Conservation (phyloP, 2,329 filamentous ascomycete species). For the Plenodomus biglobosus region DNA sequence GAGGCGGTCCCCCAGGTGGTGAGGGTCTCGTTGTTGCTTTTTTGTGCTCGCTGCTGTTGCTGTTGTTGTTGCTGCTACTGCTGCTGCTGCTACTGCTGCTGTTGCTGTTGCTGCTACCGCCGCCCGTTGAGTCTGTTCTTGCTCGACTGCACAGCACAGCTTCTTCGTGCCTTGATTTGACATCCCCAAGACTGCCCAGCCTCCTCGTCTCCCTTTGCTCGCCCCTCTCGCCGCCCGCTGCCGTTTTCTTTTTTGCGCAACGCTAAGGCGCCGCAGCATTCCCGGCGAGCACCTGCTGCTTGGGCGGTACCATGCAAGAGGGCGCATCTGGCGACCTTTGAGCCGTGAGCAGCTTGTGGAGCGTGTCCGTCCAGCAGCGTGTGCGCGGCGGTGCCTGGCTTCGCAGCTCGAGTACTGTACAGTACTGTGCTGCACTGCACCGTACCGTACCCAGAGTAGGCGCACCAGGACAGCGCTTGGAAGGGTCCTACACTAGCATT, state of each 20-base stretch:
- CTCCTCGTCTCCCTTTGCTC: constrained; percentile 8
- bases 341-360: background rate
- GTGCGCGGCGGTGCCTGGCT: background rate
- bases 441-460: too few relatives aligned
- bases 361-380: too few relatives aligned
- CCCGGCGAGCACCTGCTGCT: constrained; percentile 19
- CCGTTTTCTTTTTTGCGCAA: constrained; percentile 12
- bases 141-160: background rate
- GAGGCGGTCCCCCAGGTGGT: constrained; percentile 28
- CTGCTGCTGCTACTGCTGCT: constrained; percentile 8
- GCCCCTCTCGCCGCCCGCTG: background rate
- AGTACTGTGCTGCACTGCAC: too few relatives aligned
- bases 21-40: constrained; percentile 18
- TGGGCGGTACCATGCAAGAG: constrained; percentile 31
- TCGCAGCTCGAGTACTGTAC: too few relatives aligned
- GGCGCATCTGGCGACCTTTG: constrained; percentile 9
- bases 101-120: constrained; percentile 8
- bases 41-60: constrained; percentile 4
- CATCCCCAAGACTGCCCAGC: too few relatives aligned
- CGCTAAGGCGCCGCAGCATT: constrained; percentile 22
- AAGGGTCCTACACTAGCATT: background rate
- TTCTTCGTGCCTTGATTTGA: too few relatives aligned
- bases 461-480: too few relatives aligned
- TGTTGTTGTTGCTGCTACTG: background rate
- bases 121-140: background rate